These are phyloP conservation scores for Pneumocystis wakefieldiae DNA, from an alignment of 1,139 yeast species.

Conservation along the genomic window DNA sequence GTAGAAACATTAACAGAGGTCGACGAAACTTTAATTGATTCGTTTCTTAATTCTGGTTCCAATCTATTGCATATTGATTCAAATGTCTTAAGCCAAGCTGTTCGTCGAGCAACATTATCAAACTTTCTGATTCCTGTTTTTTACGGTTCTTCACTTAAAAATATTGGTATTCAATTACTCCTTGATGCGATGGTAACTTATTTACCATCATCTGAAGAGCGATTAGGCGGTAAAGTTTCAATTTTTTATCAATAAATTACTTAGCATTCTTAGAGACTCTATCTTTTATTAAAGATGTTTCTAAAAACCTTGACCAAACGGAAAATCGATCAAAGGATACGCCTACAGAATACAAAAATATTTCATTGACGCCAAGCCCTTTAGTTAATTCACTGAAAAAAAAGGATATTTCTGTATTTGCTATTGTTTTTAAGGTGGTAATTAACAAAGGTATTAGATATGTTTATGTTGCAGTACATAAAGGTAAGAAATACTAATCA, in stretches of 20 bases:
- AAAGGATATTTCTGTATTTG: not conserved
- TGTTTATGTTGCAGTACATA: not conserved
- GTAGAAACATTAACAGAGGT: conserved; percentile 72
- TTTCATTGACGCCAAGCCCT: conserved; percentile 19
- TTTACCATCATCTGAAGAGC: conserved; percentile 70
- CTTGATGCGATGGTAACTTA: conserved; percentile 66
- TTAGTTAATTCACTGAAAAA: not conserved
- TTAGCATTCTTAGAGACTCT: conserved; percentile 4
- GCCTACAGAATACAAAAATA: too few species aligned
- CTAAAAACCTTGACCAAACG: conserved; percentile 27
- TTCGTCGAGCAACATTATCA: conserved; percentile 46
- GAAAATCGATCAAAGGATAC: too few species aligned
- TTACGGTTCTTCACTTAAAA: conserved; percentile 85
- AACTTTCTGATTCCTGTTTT: conserved; percentile 59
- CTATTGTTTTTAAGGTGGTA: not conserved
- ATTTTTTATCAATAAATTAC: conserved; percentile 23
- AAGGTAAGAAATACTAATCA: not conserved
- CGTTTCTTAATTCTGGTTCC: conserved; percentile 42
- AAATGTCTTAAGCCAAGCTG: conserved; percentile 30
- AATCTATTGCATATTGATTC: not conserved
- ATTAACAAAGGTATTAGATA: not conserved
- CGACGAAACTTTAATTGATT: conserved; percentile 63
- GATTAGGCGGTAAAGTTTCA: conserved; percentile 16
- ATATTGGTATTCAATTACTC: conserved; percentile 89
- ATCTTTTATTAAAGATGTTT: conserved; percentile 22